Evolutionary conservation across 305 asterid species (phyloP).

Genomic region (Rubia balearica): DNA sequence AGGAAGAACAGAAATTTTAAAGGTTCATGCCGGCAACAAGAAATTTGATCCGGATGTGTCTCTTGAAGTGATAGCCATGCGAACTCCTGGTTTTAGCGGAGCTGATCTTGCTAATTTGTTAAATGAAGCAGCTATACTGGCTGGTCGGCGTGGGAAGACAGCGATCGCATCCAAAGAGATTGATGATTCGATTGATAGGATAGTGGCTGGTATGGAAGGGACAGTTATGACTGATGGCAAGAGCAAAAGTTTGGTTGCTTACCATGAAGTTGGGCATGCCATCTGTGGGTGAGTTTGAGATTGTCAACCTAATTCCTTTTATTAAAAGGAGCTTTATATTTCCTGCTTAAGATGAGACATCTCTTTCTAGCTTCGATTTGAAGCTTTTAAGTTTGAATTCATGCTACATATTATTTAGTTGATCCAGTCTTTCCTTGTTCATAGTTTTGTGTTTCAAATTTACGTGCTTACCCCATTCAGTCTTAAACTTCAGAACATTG

Average conservation of each 20-base stretch:
- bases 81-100: slow-evolving; percentile 95
- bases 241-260: slow-evolving; percentile 92
- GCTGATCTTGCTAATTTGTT: slow-evolving; percentile 94
- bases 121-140: slow-evolving; percentile 87
- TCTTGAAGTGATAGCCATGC: slow-evolving; percentile 87
- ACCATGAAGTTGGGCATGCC: slow-evolving; percentile 97
- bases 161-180: slow-evolving; percentile 82
- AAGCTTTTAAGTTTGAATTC: background rate
- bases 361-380: background rate
- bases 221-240: slow-evolving; percentile 95
- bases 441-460: background rate
- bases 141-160: slow-evolving; percentile 77
- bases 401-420: background rate
- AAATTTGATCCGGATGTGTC: slow-evolving; percentile 79
- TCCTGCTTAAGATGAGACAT: background rate
- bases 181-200: slow-evolving; percentile 90
- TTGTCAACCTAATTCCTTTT: background rate
- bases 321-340: background rate
- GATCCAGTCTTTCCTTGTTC: background rate
- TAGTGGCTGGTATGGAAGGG: slow-evolving; percentile 96
- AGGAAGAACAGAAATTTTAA: slow-evolving; percentile 88
- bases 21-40: slow-evolving; percentile 80
- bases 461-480: background rate
- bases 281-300: slow-evolving; percentile 69
- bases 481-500: slow-evolving; percentile 1